These are phyloP conservation scores for Senecio squalidus DNA, from an alignment of 140 eudicot genomes.

Conservation along the genomic window DNA sequence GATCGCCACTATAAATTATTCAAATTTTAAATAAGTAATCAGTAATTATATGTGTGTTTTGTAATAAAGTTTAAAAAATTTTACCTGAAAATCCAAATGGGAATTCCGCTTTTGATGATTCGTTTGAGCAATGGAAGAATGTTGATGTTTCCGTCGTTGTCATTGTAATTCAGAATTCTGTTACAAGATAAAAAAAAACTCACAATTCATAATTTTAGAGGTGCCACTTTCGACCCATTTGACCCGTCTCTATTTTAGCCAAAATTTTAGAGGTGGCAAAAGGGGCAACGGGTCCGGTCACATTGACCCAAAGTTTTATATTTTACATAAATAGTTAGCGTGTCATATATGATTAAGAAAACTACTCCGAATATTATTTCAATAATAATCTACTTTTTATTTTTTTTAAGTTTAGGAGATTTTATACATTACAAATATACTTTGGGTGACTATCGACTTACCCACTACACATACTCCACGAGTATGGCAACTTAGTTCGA, in stretches of 20 bases:
- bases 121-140: slow-evolving; percentile 77
- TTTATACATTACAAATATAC: neutral
- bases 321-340: neutral
- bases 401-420: neutral
- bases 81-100: slow-evolving; percentile 94
- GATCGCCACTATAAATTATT: slow-evolving; percentile 65
- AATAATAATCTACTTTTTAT: too few relatives aligned
- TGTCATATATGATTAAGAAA: neutral
- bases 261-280: neutral
- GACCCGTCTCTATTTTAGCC: neutral
- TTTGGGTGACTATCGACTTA: slow-evolving; percentile 6
- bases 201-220: neutral
- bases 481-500: slow-evolving; percentile 68
- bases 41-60: neutral
- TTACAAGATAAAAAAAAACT: slow-evolving; percentile 2
- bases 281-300: neutral
- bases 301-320: neutral
- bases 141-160: slow-evolving; percentile 65
- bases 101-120: slow-evolving; percentile 55
- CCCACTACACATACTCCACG: slow-evolving; percentile 93
- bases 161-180: slow-evolving; percentile 60
- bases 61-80: neutral
- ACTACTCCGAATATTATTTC: too few relatives aligned
- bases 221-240: neutral
- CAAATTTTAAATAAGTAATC: neutral